phyloP scores from a whole-genome alignment of 257 asterid genomes.

The Gardenia jasminoides region DNA sequence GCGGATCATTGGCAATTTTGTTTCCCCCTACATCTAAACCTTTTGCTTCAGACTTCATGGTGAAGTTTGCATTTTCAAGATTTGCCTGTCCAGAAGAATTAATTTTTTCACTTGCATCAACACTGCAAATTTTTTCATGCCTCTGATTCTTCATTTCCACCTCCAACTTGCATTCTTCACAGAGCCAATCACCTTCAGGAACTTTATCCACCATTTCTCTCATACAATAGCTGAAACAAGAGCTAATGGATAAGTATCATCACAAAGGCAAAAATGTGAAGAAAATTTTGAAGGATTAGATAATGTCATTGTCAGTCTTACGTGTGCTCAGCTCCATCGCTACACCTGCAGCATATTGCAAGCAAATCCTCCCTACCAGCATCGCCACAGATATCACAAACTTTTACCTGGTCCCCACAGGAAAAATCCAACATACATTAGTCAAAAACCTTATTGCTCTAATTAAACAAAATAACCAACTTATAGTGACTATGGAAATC shows the following conservation, averaged over 20 bases:
- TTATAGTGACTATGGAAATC: not conserved
- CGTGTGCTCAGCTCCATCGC: constrained; percentile 99
- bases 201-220: constrained; percentile 63
- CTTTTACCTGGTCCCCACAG: constrained; percentile 66
- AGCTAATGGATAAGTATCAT: constrained; percentile 15
- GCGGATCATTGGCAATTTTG: constrained; percentile 7
- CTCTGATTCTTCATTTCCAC: constrained; percentile 43
- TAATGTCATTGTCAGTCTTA: constrained; percentile 35
- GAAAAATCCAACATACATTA: constrained; percentile 2
- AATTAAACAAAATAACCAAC: not conserved
- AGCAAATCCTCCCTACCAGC: constrained; percentile 93
- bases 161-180: constrained; percentile 76
- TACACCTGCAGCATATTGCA: constrained; percentile 77
- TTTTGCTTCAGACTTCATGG: constrained; percentile 33
- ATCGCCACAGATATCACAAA: constrained; percentile 96
- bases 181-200: constrained; percentile 86
- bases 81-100: constrained; percentile 52
- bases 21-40: constrained; percentile 27
- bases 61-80: constrained; percentile 33
- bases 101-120: constrained; percentile 49
- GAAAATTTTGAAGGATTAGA: not conserved
- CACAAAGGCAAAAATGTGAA: constrained; percentile 15
- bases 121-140: constrained; percentile 42
- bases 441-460: not conserved
- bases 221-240: constrained; percentile 81